Evolutionary conservation across 768 basidiomycete species (phyloP).

Genomic region (Serpula lacrymans): DNA sequence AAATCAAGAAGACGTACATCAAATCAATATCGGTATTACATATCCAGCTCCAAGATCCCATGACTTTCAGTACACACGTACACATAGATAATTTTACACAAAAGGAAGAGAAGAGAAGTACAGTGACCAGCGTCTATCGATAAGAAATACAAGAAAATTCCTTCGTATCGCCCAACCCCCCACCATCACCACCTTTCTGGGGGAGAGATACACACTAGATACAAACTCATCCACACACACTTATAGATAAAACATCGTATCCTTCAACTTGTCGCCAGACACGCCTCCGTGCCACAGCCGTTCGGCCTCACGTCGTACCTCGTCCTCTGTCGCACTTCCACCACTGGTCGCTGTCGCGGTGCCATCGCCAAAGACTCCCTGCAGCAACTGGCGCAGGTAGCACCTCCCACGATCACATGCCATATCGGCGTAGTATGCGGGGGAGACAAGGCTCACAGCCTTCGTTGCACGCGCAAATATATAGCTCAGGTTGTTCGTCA

Average conservation of each 20-base stretch:
- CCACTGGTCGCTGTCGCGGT: constrained; percentile 26
- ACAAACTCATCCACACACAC: neutral
- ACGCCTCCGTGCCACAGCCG: constrained; percentile 58
- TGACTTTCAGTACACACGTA: neutral
- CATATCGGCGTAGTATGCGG: constrained; percentile 43
- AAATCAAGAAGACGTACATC: too few species aligned
- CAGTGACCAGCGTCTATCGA: neutral
- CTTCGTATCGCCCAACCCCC: too few species aligned
- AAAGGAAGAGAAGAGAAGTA: constrained; percentile 1
- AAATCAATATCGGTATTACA: too few species aligned
- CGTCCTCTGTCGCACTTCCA: constrained; percentile 41
- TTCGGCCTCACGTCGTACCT: constrained; percentile 51
- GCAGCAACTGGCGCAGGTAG: constrained; percentile 47
- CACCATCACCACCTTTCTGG: too few species aligned
- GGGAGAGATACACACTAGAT: too few species aligned
- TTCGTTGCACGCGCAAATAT: constrained; percentile 61
- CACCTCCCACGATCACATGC: constrained; percentile 54
- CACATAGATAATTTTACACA: constrained; percentile 3
- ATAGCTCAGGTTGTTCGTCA: constrained; percentile 54
- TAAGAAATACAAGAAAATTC: neutral
- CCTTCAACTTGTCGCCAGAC: constrained; percentile 43
- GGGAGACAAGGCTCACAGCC: constrained; percentile 33
- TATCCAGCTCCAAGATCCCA: neutral
- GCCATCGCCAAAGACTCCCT: constrained; percentile 26
- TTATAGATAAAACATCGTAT: constrained; percentile 79